phyloP scores from a whole-genome alignment of 2,329 filamentous ascomycete species.

The Xylariales sp. region DNA sequence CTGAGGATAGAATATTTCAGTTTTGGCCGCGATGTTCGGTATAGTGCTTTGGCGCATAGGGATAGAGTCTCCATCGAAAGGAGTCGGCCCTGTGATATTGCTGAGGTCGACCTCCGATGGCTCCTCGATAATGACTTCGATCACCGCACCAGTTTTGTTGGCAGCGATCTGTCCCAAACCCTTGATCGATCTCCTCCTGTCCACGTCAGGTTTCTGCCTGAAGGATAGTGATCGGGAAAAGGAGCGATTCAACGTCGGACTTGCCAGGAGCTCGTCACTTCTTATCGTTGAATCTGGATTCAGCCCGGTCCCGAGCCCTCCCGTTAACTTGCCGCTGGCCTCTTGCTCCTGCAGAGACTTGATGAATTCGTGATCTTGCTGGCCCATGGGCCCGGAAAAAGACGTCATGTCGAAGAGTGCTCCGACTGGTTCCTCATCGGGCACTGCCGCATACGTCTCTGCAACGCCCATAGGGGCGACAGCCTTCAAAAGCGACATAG shows the following conservation, averaged over 20 bases:
- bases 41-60: slow-evolving; percentile 33
- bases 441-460: slow-evolving; percentile 22
- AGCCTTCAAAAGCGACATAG: slow-evolving; percentile 22
- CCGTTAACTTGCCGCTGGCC: slow-evolving; percentile 49
- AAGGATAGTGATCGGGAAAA: slow-evolving; percentile 36
- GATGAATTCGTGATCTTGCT: slow-evolving; percentile 40
- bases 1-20: slow-evolving; percentile 55
- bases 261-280: slow-evolving; percentile 45
- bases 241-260: slow-evolving; percentile 26
- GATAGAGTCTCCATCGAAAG: slow-evolving; percentile 17
- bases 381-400: slow-evolving; percentile 38
- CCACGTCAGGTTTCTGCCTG: slow-evolving; percentile 14
- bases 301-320: slow-evolving; percentile 54
- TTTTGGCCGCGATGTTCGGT: slow-evolving; percentile 30
- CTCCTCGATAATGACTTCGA: slow-evolving; percentile 52
- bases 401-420: slow-evolving; percentile 42
- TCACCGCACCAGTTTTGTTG: slow-evolving; percentile 54
- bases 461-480: slow-evolving; percentile 26
- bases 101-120: slow-evolving; percentile 45
- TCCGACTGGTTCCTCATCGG: slow-evolving; percentile 18
- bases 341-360: slow-evolving; percentile 46
- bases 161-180: slow-evolving; percentile 53
- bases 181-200: slow-evolving; percentile 35
- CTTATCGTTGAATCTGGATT: slow-evolving; percentile 41
- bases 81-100: slow-evolving; percentile 40